Evolutionary conservation across 768 basidiomycete genomes (phyloP).

Genomic region (Pleurotus eryngii): DNA sequence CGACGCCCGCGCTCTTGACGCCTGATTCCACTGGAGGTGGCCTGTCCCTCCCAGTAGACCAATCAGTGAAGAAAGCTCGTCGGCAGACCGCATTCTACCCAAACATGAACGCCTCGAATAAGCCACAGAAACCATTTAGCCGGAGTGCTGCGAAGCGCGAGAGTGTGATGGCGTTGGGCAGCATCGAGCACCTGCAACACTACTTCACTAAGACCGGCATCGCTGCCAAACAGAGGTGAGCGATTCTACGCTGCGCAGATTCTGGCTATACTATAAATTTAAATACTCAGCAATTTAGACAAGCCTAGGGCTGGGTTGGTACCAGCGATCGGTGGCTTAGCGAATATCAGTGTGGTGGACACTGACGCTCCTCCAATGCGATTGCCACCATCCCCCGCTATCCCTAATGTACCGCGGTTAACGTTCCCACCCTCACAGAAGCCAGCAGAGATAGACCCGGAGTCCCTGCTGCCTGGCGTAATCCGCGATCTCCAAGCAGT

Average conservation of each 20-base stretch:
- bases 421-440: conserved; percentile 55
- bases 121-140: conserved; percentile 82
- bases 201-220: conserved; percentile 91
- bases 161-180: conserved; percentile 92
- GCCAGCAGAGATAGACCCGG: conserved; percentile 71
- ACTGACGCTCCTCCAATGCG: conserved; percentile 42
- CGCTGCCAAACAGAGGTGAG: conserved; percentile 68
- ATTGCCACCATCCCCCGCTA: conserved; percentile 67
- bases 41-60: conserved; percentile 19
- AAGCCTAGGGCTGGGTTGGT: conserved; percentile 63
- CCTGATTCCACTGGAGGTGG: conserved; percentile 45
- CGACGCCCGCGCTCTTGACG: conserved; percentile 53
- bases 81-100: conserved; percentile 80
- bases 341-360: conserved; percentile 38
- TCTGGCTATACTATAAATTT: too few relatives aligned
- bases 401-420: conserved; percentile 44
- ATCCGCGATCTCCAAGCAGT: conserved; percentile 70
- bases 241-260: background rate
- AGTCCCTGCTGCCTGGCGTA: conserved; percentile 72
- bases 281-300: conserved; percentile 32
- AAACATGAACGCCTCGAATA: conserved; percentile 64
- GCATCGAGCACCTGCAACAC: conserved; percentile 93
- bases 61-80: conserved; percentile 44
- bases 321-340: conserved; percentile 69
- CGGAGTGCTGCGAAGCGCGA: conserved; percentile 89